Conservation (phyloP, 1,284 basidiomycete genomes). For the Ganoderma meredithae region DNA sequence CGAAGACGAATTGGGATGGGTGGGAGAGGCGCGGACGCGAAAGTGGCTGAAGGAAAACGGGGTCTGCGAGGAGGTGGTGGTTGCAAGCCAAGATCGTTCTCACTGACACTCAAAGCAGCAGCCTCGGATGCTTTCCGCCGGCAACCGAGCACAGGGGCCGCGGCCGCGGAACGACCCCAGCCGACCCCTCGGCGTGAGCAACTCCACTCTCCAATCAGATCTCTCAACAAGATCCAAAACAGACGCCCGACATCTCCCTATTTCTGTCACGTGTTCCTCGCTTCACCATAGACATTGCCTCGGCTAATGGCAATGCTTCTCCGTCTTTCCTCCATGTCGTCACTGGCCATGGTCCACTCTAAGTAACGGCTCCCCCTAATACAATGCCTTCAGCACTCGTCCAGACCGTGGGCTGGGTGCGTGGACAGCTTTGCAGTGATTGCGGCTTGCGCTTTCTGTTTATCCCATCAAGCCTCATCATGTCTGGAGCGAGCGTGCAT, state of each 20-base stretch:
- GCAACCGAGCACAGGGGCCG: background rate
- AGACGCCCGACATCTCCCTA: background rate
- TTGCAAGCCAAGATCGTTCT: slow-evolving; percentile 25
- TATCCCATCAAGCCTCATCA: background rate
- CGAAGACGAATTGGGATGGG: too few species aligned
- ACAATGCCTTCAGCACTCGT: too few species aligned
- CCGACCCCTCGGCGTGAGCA: background rate
- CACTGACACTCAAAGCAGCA: background rate
- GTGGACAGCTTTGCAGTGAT: background rate
- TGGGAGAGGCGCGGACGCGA: slow-evolving; percentile 19
- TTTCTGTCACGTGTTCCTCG: slow-evolving; percentile 20
- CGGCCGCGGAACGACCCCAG: background rate
- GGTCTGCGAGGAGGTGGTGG: slow-evolving; percentile 25
- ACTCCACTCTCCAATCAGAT: slow-evolving; percentile 12
- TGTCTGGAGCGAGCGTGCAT: background rate
- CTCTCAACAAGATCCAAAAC: slow-evolving; percentile 30
- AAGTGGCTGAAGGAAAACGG: slow-evolving; percentile 18
- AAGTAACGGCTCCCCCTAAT: too few species aligned
- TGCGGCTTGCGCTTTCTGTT: background rate
- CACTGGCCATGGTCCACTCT: too few species aligned
- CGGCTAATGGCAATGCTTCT: background rate
- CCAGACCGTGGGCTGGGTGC: background rate
- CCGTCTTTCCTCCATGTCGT: too few species aligned
- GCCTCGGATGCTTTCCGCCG: background rate
- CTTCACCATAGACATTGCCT: background rate